These are phyloP conservation scores for Pyricularia pennisetigena DNA, from an alignment of 2,329 filamentous ascomycete species.

Conservation along the genomic window DNA sequence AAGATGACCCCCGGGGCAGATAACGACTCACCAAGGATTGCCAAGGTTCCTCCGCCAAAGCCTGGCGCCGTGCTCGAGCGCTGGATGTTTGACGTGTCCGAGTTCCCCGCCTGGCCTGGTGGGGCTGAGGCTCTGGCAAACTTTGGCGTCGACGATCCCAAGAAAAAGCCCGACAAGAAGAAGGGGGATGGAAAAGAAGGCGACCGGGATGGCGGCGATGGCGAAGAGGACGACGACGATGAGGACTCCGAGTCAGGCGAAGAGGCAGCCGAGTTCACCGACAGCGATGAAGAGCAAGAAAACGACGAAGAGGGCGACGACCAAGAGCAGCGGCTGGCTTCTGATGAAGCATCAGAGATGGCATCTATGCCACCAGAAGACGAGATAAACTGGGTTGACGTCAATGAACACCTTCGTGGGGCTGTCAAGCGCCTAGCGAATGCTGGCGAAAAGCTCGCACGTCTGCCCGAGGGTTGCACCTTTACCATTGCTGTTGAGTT, in stretches of 20 bases:
- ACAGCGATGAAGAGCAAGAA: conserved; percentile 3
- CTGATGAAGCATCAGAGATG: neutral
- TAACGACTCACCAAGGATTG: neutral
- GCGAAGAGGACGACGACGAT: conserved; percentile 11
- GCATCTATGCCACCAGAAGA: neutral
- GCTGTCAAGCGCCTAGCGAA: conserved; percentile 54
- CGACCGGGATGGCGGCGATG: neutral
- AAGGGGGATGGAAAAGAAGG: neutral
- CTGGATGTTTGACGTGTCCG: conserved; percentile 49
- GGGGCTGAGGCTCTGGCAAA: conserved; percentile 19
- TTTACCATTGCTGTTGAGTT: conserved; percentile 72
- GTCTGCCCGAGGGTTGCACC: conserved; percentile 55
- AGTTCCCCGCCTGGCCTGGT: conserved; percentile 37
- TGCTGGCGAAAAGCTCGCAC: conserved; percentile 43
- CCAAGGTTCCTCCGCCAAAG: conserved; percentile 8
- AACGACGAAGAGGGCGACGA: conserved; percentile 7
- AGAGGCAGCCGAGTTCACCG: conserved; percentile 3
- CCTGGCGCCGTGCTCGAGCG: conserved; percentile 41
- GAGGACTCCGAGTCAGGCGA: conserved; percentile 7
- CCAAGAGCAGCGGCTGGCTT: conserved; percentile 7
- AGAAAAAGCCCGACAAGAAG: conserved; percentile 5
- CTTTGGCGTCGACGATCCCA: conserved; percentile 13
- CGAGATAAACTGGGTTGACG: conserved; percentile 42
- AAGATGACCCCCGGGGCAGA: neutral
- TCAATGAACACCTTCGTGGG: conserved; percentile 64